Percentiles rank a stretch among this genome's conserved stretches.
phyloP scores from a whole-genome alignment of 192 early-diverging fungal genomes.

The Chytriomyces sp. region DNA sequence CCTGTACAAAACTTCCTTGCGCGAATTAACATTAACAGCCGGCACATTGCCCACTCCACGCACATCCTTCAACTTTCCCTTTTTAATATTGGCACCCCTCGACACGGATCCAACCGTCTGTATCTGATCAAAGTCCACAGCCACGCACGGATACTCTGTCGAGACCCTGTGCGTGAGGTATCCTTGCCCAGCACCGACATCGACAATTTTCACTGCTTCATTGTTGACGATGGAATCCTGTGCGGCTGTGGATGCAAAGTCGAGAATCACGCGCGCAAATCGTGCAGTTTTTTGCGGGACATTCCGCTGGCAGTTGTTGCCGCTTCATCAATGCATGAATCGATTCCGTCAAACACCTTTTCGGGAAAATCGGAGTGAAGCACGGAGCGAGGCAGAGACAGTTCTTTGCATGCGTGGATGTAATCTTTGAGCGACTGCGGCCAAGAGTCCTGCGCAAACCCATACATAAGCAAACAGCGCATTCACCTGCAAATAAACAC shows the following conservation, averaged over 20 bases:
- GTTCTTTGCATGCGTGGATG: not conserved
- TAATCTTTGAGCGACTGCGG: conserved; percentile 32
- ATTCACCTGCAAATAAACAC: no score
- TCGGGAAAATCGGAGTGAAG: not conserved
- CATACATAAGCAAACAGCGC: not conserved
- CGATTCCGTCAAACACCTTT: not conserved
- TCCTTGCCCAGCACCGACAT: conserved; percentile 47
- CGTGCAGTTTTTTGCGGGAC: conserved; percentile 33
- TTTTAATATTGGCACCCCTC: conserved; percentile 25
- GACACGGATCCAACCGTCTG: conserved; percentile 33
- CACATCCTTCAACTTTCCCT: conserved; percentile 4
- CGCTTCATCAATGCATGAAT: not conserved
- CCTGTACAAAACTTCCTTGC: conserved; percentile 19
- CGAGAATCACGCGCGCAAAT: conserved; percentile 16
- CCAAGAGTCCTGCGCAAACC: conserved; percentile 14
- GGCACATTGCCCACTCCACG: not conserved
- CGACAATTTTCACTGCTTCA: conserved; percentile 22
- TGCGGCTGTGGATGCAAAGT: not conserved
- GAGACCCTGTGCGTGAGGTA: conserved; percentile 42
- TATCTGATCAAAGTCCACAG: conserved; percentile 41
- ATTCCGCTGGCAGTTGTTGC: conserved; percentile 25
- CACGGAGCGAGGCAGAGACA: conserved; percentile 14
- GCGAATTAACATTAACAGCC: not conserved
- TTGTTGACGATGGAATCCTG: not conserved
- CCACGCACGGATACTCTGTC: conserved; percentile 34